Evolutionary conservation across 2,329 filamentous ascomycete species (phyloP).

Genomic region (Triangularia verruculosa): DNA sequence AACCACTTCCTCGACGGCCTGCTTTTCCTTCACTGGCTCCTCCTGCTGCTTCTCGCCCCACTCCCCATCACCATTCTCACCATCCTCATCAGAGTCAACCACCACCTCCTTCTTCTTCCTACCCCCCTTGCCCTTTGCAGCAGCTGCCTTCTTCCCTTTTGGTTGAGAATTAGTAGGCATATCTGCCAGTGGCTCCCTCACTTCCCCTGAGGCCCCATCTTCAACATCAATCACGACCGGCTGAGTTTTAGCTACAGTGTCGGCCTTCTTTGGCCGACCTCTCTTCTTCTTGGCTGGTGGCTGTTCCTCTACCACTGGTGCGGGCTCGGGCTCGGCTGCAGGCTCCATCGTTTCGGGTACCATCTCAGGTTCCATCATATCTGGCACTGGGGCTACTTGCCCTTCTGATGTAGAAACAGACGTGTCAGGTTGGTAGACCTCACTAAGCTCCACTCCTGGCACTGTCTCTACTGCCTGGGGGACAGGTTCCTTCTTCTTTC

Average conservation of each 20-base stretch:
- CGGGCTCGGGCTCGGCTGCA: not conserved
- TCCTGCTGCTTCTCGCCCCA: slow-evolving; percentile 10
- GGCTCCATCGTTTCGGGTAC: not conserved
- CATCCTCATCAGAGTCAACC: not conserved
- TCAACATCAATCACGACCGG: not conserved
- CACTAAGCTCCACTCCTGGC: not conserved
- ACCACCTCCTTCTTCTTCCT: slow-evolving; percentile 12
- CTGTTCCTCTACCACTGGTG: not conserved
- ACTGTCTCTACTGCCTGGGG: not conserved
- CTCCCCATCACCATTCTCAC: slow-evolving; percentile 9
- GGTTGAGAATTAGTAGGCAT: slow-evolving; percentile 8
- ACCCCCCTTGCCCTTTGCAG: slow-evolving; percentile 7
- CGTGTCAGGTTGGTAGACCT: not conserved
- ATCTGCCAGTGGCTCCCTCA: slow-evolving; percentile 5
- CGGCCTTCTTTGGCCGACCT: slow-evolving; percentile 43
- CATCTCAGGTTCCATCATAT: not conserved
- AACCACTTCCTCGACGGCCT: slow-evolving; percentile 14
- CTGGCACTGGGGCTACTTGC: not conserved
- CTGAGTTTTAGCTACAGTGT: slow-evolving; percentile 12
- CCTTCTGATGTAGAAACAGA: not conserved
- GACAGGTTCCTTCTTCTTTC: slow-evolving; percentile 28
- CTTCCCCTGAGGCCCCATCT: not conserved
- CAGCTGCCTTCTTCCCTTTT: not conserved
- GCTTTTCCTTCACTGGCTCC: not conserved
- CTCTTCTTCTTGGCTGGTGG: slow-evolving; percentile 35